phyloP scores from a whole-genome alignment of 78 protist species.

The Cavenderia fasciculata region DNA sequence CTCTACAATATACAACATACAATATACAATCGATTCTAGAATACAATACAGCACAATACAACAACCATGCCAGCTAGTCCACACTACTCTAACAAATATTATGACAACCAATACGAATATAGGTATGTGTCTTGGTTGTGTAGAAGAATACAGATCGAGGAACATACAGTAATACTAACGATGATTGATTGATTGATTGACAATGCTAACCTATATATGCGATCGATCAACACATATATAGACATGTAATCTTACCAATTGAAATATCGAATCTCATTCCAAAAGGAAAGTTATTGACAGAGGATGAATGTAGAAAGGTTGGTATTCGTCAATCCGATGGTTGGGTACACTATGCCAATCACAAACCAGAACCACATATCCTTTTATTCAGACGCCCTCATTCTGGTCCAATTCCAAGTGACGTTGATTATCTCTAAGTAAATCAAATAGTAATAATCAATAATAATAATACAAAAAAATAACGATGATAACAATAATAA shows the following conservation, averaged over 20 bases:
- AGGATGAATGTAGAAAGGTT: constrained; percentile 91
- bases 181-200: no score
- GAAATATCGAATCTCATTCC: constrained; percentile 83
- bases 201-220: no score
- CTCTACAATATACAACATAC: no score
- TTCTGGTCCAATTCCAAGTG: constrained; percentile 64
- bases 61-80: constrained; percentile 28
- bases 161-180: not conserved
- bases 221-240: no score
- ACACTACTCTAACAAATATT: constrained; percentile 81
- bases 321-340: constrained; percentile 95
- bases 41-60: no score
- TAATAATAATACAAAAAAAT: no score
- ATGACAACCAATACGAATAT: constrained; percentile 83
- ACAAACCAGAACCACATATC: constrained; percentile 96
- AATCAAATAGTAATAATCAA: no score
- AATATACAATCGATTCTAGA: no score
- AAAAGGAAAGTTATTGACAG: constrained; percentile 80
- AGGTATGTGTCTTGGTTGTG: constrained; percentile 61
- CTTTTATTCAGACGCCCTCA: constrained; percentile 89
- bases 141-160: not conserved
- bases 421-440: constrained; percentile 59
- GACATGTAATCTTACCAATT: constrained; percentile 92
- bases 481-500: no score
- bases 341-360: constrained; percentile 94